Evolutionary conservation across 257 asterid genomes (phyloP).

Genomic region (Solanum habrochaites): DNA sequence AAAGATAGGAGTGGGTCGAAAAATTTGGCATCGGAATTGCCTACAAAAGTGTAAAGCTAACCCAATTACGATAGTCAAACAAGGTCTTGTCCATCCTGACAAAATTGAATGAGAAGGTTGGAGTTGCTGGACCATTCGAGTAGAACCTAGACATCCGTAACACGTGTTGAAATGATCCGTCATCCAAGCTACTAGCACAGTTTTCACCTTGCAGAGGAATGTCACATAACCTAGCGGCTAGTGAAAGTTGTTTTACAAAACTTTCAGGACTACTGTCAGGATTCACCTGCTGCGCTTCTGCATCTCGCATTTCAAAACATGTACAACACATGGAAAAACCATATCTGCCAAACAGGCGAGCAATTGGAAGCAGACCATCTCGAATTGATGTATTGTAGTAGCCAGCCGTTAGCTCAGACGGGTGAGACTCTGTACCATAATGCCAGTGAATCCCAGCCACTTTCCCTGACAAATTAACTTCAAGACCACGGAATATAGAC

Average conservation of each 20-base stretch:
- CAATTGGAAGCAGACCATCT: conserved; percentile 49
- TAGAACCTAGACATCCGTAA: conserved; percentile 44
- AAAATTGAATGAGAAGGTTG: conserved; percentile 61
- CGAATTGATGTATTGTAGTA: conserved; percentile 45
- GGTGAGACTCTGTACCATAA: conserved; percentile 42
- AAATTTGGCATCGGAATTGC: conserved; percentile 30
- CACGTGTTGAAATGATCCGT: conserved; percentile 45
- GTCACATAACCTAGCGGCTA: conserved; percentile 36
- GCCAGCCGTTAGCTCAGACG: conserved; percentile 58
- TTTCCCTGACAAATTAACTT: conserved; percentile 51
- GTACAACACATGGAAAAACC: conserved; percentile 49
- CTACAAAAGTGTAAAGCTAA: conserved; percentile 53
- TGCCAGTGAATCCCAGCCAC: conserved; percentile 57
- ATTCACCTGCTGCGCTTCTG: conserved; percentile 33
- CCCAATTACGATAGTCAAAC: conserved; percentile 44
- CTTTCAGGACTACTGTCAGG: conserved; percentile 49
- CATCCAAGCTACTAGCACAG: conserved; percentile 36
- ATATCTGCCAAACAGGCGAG: conserved; percentile 46
- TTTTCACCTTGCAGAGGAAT: conserved; percentile 59
- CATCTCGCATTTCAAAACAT: conserved; percentile 51
- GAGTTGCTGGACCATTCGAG: conserved; percentile 33
- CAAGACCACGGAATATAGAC: conserved; percentile 41
- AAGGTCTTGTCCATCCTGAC: conserved; percentile 56
- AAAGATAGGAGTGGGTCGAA: conserved; percentile 29
- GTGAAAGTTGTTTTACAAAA: conserved; percentile 42